phyloP scores from a whole-genome alignment of 2,329 filamentous ascomycete species.

The Didymella pinodella region DNA sequence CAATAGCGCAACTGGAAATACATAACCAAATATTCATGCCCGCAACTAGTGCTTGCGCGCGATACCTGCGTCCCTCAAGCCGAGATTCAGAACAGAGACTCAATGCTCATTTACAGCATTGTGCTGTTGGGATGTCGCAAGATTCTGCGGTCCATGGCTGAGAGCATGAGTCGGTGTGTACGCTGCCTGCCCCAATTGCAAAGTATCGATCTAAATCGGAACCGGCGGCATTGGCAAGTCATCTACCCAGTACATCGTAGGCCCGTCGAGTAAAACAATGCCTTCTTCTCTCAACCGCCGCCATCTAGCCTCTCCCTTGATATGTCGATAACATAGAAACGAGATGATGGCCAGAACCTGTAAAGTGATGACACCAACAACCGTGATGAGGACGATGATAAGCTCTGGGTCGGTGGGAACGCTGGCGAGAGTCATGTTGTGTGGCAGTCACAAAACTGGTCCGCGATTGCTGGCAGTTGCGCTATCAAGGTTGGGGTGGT shows the following conservation, averaged over 20 bases:
- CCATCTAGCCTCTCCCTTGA: constrained; percentile 25
- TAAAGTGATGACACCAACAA: not conserved
- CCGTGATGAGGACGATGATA: not conserved
- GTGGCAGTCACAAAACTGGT: not conserved
- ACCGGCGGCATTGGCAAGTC: constrained; percentile 16
- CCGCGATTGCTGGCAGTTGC: not conserved
- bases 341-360: constrained; percentile 2
- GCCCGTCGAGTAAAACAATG: constrained; percentile 24
- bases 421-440: not conserved
- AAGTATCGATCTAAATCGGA: not conserved
- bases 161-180: too few species aligned
- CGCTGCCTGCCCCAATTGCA: not conserved
- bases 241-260: constrained; percentile 25
- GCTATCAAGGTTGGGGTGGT: not conserved
- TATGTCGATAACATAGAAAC: constrained; percentile 9
- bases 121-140: not conserved
- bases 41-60: not conserved
- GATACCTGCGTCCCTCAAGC: not conserved
- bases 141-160: not conserved
- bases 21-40: not conserved
- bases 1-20: not conserved
- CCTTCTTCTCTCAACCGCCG: constrained; percentile 18
- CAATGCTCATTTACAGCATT: too few species aligned
- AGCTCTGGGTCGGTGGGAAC: not conserved
- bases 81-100: not conserved